A percentile compares a stretch with the other conserved stretches of the same genome.
phyloP scores from a whole-genome alignment of 768 basidiomycete genomes.

The Boletus speciosus region DNA sequence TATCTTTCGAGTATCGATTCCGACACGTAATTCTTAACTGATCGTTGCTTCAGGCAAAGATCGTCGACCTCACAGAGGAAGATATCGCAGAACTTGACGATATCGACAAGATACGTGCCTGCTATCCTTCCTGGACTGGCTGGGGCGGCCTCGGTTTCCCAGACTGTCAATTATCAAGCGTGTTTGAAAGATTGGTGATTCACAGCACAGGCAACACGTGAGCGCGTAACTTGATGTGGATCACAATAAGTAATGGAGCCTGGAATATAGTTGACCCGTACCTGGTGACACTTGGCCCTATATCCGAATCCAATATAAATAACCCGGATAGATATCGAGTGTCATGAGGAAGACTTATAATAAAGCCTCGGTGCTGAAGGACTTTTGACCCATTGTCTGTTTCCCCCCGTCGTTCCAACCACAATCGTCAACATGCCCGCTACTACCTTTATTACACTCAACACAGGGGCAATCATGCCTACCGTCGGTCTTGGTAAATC shows the following conservation, averaged over 20 bases:
- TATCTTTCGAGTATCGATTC: slow-evolving; percentile 34
- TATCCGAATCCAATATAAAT: slow-evolving; percentile 5
- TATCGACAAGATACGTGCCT: slow-evolving; percentile 58
- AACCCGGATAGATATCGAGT: not conserved
- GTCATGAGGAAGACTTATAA: not conserved
- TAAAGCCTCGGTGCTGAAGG: slow-evolving; percentile 1
- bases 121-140: slow-evolving; percentile 59
- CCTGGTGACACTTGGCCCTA: not conserved
- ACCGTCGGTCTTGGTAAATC: slow-evolving; percentile 60
- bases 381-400: not conserved
- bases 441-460: slow-evolving; percentile 52
- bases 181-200: not conserved
- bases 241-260: not conserved
- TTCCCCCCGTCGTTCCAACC: not conserved
- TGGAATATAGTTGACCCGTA: slow-evolving; percentile 2
- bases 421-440: slow-evolving; percentile 43
- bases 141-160: slow-evolving; percentile 61
- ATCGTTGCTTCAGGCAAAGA: slow-evolving; percentile 37
- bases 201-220: not conserved
- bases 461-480: slow-evolving; percentile 77
- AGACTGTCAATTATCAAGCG: slow-evolving; percentile 35
- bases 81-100: slow-evolving; percentile 53
- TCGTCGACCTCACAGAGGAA: slow-evolving; percentile 58
- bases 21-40: not conserved
- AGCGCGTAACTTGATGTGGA: not conserved